Evolutionary conservation across 768 basidiomycete genomes (phyloP).

Genomic region (Phlegmacium glaucopus): DNA sequence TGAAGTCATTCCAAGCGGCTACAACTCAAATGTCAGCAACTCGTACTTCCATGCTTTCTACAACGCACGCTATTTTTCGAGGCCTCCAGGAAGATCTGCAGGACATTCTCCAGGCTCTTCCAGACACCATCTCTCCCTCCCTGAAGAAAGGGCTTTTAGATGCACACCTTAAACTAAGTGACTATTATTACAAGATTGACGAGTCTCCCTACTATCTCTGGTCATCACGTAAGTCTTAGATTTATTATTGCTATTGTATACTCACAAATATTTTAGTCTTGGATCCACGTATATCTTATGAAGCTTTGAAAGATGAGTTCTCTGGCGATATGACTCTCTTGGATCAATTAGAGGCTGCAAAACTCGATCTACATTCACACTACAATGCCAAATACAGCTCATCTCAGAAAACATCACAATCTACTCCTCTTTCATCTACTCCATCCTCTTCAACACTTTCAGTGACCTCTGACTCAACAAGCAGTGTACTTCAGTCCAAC

Average conservation of each 20-base stretch:
- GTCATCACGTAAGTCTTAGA: slow-evolving; percentile 22
- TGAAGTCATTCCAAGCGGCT: slow-evolving; percentile 23
- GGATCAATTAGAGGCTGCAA: no score
- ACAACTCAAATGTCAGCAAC: slow-evolving; percentile 33
- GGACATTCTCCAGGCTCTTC: slow-evolving; percentile 12
- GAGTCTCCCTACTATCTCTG: slow-evolving; percentile 27
- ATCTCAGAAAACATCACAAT: no score
- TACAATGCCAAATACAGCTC: no score
- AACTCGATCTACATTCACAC: no score
- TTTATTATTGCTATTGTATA: not conserved
- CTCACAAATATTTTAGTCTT: slow-evolving; percentile 25
- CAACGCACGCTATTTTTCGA: slow-evolving; percentile 28
- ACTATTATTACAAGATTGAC: slow-evolving; percentile 30
- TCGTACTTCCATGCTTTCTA: slow-evolving; percentile 28
- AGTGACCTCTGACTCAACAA: not conserved
- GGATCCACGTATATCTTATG: slow-evolving; percentile 26
- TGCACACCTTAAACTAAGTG: slow-evolving; percentile 29
- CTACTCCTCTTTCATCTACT: no score
- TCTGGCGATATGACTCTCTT: no score
- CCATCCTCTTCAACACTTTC: no score
- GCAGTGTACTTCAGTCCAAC: no score
- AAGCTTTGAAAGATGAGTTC: not conserved
- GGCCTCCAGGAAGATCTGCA: slow-evolving; percentile 29
- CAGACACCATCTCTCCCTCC: slow-evolving; percentile 5
- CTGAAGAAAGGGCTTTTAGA: slow-evolving; percentile 19